Evolutionary conservation across 345 rosid species (phyloP), one percentile per base, ranked within the genome.

Genomic region (Salix arbutifolia): DNA sequence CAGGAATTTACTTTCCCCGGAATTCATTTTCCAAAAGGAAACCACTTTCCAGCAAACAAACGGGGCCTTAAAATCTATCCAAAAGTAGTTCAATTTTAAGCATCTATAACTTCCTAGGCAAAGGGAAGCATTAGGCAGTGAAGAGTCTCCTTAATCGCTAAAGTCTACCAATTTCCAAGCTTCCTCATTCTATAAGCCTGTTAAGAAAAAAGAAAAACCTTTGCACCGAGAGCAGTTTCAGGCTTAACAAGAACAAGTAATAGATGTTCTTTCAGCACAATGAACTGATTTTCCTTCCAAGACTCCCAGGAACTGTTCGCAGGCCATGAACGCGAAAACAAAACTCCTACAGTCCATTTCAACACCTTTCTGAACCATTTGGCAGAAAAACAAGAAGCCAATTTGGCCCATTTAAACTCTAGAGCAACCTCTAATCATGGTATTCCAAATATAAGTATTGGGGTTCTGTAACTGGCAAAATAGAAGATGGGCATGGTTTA

Each of bases 391-490:
- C n/a, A 42, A 71, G 46, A 83, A 23, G 68, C 86, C 88, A 19
- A 1, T 8, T 3, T 61, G 3, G 10, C 80, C 83, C 66, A 56
- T 19, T 62, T 75, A 56, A 53, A 82, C 78, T 35, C 64, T 72
- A 18, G 66, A 35, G 71, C 68, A 81, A 1, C 88, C 86, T 78
- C 88, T 78, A 52, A 86, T 81, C 86, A 86, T 86, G 2, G 86
- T 86, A 58, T 86, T 86, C 88, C 88, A 86, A 68, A 83, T 83
- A 62, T 77, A 86, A 8, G 83, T 81, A 69, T 83, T 86, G 69
- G 80, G 85, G 19, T 72, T 42, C 70, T 81, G 65, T 38, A 86
- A 26, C 16, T 75, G 83, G 40, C 60, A n/a, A 64, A 86, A 83
- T 46, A 86, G 62, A 37, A 64, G 46, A 77, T 16, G 73, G 42